Conservation (phyloP, 2,329 filamentous ascomycete species). For the Mariannaea sp. region DNA sequence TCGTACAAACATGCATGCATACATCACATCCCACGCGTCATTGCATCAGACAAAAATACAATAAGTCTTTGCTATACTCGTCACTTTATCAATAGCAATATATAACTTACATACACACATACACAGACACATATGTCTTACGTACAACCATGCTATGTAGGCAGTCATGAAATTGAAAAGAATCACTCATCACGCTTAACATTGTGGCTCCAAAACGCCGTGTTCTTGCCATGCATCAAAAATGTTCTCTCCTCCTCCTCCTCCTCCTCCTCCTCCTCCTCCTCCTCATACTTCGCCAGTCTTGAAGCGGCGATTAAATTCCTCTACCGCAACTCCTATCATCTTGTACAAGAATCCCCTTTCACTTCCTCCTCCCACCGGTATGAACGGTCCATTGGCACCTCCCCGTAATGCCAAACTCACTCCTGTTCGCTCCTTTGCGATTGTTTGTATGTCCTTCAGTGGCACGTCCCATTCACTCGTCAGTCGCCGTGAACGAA, state of each 20-base stretch:
- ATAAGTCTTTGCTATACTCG: no score
- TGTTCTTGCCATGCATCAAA: background rate
- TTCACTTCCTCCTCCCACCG: slow-evolving; percentile 84
- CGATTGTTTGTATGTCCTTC: slow-evolving; percentile 95
- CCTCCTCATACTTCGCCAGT: slow-evolving; percentile 40
- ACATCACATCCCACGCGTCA: no score
- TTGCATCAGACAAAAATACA: no score
- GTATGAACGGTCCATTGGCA: slow-evolving; percentile 92
- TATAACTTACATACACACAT: no score
- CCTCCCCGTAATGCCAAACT: slow-evolving; percentile 87
- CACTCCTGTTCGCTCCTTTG: slow-evolving; percentile 93
- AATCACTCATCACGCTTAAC: background rate
- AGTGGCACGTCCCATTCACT: slow-evolving; percentile 96
- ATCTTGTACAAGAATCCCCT: slow-evolving; percentile 67
- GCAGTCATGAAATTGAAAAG: background rate
- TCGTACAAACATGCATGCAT: no score
- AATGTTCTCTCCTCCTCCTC: background rate
- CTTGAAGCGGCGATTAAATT: slow-evolving; percentile 67
- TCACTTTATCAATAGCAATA: no score
- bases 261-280: background rate
- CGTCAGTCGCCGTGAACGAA: slow-evolving; percentile 81
- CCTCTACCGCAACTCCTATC: slow-evolving; percentile 68
- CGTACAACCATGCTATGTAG: background rate
- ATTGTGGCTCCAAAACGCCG: background rate
- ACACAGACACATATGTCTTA: no score